Base-by-base conservation (phyloP, 2,329 filamentous ascomycete genomes). In the Bisporella sp. region DNA sequence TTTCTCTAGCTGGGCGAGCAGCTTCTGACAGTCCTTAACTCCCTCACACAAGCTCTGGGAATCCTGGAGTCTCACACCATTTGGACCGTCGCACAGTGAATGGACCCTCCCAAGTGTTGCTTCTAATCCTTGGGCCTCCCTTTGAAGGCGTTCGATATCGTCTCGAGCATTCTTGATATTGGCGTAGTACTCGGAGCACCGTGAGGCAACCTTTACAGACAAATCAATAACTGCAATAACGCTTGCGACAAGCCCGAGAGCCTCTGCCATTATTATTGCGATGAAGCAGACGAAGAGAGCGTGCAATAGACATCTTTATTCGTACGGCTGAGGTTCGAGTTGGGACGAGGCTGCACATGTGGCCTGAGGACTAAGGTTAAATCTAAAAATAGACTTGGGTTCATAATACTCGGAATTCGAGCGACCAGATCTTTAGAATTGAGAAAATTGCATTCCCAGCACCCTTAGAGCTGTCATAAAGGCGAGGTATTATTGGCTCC, bases 171-270 rank as follows among this genome's bases (percentile, higher is more conserved):
- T 43, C 50, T 64, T 62, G 39, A 68, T 64, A 1, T 64, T 58
- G 46, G 58, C 54, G 5, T 60, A 69, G 54, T 72, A 72, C 45
- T 68, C 57, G 21, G 59, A 60, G 47, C 67, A 72, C 6, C 66
- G 53, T 45, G 59, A 59, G 11, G 54, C 50, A 45, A 71, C 53
- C 42, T 71, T 71, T 35, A 58, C 61, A 29, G 68, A 67, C 48
- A 71, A 51, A 47, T 72, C 63, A 40, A 69, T 53, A 35, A 71
- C 66, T 44, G 69, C 65, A 43, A 69, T 63, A 40, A 70, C 59
- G 57, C 62, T 71, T 54, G 66, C 63, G 21, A 63, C 64, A 8
- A 60, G 54, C 33, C 62, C 64, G 49, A 71, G 58, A 47, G 5
- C 47, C 40, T 54, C 50, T 46, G 45, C 47, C 46, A 55, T 55